Evolutionary conservation across 2,329 filamentous ascomycete species (phyloP).

Genomic region (Aspergillus sp.): DNA sequence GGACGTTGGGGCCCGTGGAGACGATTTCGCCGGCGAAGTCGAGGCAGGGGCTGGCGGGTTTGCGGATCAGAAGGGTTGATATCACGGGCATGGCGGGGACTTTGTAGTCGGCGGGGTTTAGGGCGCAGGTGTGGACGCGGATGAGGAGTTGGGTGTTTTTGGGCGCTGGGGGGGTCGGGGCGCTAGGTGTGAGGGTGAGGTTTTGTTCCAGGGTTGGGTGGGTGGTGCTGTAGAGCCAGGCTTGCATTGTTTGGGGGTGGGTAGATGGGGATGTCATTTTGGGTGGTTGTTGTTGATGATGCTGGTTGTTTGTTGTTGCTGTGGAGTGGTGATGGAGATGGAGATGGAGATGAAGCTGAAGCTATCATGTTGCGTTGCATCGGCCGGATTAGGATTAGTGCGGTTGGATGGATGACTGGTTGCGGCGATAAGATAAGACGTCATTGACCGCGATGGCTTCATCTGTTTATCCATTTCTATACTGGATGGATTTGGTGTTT

Average conservation of each 20-base stretch:
- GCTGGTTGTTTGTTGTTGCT: neutral
- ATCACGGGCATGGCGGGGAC: constrained; percentile 54
- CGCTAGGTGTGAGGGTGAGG: constrained; percentile 49
- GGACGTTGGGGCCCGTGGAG: constrained; percentile 33
- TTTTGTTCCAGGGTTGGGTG: constrained; percentile 55
- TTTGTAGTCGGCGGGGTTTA: constrained; percentile 70
- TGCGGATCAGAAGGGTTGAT: constrained; percentile 41
- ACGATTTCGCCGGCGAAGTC: constrained; percentile 54
- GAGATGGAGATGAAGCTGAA: neutral
- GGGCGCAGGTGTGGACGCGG: constrained; percentile 53
- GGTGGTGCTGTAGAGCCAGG: constrained; percentile 58
- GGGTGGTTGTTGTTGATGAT: neutral
- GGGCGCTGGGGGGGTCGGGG: constrained; percentile 45
- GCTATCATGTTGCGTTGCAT: neutral
- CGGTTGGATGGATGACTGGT: neutral
- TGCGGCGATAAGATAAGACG: neutral
- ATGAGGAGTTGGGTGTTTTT: constrained; percentile 56
- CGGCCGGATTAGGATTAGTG: neutral
- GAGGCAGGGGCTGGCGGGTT: constrained; percentile 52
- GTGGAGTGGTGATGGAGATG: neutral
- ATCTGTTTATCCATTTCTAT: no score
- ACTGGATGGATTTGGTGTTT: no score
- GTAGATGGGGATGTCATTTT: neutral
- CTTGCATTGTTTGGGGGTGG: constrained; percentile 51
- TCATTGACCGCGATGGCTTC: no score